Evolutionary conservation across 805 yeast genomes (phyloP).

Genomic region (Candida insectorum): DNA sequence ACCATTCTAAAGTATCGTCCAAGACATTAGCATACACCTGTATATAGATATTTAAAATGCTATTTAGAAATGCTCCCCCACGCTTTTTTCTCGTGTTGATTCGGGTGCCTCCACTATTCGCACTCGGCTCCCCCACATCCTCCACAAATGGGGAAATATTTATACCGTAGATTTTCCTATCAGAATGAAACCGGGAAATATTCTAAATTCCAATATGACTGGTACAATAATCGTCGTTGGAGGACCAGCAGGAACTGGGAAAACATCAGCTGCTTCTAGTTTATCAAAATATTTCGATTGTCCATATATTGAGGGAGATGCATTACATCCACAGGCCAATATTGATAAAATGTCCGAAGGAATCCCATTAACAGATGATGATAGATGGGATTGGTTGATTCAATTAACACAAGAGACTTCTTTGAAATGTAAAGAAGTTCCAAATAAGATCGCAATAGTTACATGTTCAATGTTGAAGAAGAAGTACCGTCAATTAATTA

Average conservation of each 20-base stretch:
- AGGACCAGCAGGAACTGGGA: slow-evolving; percentile 97
- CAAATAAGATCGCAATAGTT: slow-evolving; percentile 45
- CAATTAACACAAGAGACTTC: slow-evolving; percentile 44
- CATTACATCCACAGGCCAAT: slow-evolving; percentile 67
- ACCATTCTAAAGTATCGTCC: slow-evolving; percentile 20
- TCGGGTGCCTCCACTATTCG: too few species aligned
- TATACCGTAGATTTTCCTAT: slow-evolving; percentile 1
- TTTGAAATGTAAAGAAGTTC: slow-evolving; percentile 26
- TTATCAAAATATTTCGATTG: slow-evolving; percentile 46
- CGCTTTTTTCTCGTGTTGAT: too few species aligned
- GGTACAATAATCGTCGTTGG: slow-evolving; percentile 61
- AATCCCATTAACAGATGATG: slow-evolving; percentile 81
- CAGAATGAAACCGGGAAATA: too few species aligned
- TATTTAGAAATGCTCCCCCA: too few species aligned
- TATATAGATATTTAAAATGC: too few species aligned
- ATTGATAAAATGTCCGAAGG: slow-evolving; percentile 81
- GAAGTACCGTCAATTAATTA: slow-evolving; percentile 63
- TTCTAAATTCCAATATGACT: too few species aligned
- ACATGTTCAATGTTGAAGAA: slow-evolving; percentile 85
- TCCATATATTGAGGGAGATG: slow-evolving; percentile 82
- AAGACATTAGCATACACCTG: too few species aligned
- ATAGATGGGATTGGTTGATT: slow-evolving; percentile 87
- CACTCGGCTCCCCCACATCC: slow-evolving; percentile 6
- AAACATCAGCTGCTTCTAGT: slow-evolving; percentile 67
- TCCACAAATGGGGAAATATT: slow-evolving; percentile 7